These are phyloP conservation scores for Carex sylvatica DNA, from an alignment of 202 grass and related monocot genomes.

Conservation along the genomic window DNA sequence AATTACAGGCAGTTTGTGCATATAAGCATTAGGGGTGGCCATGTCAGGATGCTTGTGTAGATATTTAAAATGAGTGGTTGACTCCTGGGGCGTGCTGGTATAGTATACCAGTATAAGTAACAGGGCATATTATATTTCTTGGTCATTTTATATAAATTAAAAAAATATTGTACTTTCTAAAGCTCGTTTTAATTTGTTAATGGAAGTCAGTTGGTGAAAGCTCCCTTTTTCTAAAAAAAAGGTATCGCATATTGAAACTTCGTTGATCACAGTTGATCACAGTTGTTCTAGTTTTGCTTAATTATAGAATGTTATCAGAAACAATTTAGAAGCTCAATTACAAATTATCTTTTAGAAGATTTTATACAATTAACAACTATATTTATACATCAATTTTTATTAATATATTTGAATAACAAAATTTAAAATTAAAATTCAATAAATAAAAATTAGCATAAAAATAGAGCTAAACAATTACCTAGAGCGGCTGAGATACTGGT, in stretches of 20 bases:
- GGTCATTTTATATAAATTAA: neutral
- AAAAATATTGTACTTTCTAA: neutral
- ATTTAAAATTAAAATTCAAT: neutral
- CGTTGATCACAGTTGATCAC: neutral
- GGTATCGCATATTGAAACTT: neutral
- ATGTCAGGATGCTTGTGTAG: neutral
- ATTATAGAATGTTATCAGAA: neutral
- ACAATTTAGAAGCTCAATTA: neutral
- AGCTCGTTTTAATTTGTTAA: neutral
- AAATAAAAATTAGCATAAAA: neutral
- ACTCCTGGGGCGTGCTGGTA: neutral
- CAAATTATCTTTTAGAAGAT: neutral
- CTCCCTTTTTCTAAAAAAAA: neutral
- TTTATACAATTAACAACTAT: neutral
- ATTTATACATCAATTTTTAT: neutral
- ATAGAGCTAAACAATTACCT: constrained; percentile 37
- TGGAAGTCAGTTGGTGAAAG: neutral
- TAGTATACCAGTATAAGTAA: neutral
- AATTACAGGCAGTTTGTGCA: neutral
- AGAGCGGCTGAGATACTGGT: constrained; percentile 91
- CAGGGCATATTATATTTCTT: neutral
- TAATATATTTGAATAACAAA: neutral
- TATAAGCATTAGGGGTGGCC: neutral
- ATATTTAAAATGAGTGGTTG: neutral
- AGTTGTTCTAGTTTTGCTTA: neutral